A percentile compares a stretch with the other conserved stretches of the same genome.
Evolutionary conservation across 2,329 filamentous ascomycete species (phyloP).

Genomic region (Sporothrix sp.): DNA sequence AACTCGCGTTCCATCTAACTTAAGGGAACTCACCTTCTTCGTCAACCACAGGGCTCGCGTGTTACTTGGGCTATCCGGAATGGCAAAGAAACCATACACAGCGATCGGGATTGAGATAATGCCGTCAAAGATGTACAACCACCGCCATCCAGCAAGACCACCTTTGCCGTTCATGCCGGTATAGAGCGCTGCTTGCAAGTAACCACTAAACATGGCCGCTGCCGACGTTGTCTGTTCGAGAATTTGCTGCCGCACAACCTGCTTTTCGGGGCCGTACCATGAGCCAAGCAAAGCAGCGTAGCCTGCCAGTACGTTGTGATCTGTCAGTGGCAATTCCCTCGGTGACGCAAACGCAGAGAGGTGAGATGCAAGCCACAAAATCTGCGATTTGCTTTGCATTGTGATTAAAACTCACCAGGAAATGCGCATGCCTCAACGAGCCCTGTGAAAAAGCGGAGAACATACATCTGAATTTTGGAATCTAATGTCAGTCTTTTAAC

Average conservation of each 20-base stretch:
- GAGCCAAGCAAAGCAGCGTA: too few relatives aligned
- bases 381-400: too few relatives aligned
- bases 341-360: too few relatives aligned
- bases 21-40: too few relatives aligned
- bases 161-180: conserved; percentile 37
- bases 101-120: conserved; percentile 20
- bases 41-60: conserved; percentile 14
- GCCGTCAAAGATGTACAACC: conserved; percentile 28
- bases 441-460: conserved; percentile 26
- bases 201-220: conserved; percentile 55
- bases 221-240: conserved; percentile 39
- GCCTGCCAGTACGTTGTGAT: too few relatives aligned
- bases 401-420: too few relatives aligned
- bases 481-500: too few relatives aligned
- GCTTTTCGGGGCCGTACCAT: conserved; percentile 35
- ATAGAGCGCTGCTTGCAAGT: conserved; percentile 50
- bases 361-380: too few relatives aligned
- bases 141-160: conserved; percentile 14
- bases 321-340: too few relatives aligned
- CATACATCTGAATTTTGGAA: too few relatives aligned
- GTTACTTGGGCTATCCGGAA: conserved; percentile 17
- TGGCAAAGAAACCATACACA: conserved; percentile 19
- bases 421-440: conserved; percentile 30
- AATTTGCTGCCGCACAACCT: conserved; percentile 34
- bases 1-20: too few relatives aligned